Evolutionary conservation across 805 yeast species (phyloP).

Genomic region (Candida tibetensis): DNA sequence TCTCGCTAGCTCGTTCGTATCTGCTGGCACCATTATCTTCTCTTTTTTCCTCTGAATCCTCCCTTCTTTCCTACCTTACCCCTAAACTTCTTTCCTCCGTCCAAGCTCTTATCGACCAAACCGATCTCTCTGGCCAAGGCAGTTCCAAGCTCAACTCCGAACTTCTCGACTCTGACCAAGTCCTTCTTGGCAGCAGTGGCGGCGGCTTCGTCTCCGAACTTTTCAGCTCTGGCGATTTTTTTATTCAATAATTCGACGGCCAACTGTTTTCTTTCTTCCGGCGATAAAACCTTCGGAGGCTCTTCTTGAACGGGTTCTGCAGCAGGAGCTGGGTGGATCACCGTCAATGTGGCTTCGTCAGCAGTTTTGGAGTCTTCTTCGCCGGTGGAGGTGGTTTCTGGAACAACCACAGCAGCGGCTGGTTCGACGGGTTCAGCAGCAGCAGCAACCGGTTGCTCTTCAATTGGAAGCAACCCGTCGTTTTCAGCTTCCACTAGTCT

Average conservation of each 20-base stretch:
- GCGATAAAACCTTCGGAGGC: conserved; percentile 41
- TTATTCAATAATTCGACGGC: conserved; percentile 66
- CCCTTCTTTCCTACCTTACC: not conserved
- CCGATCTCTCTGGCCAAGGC: conserved; percentile 69
- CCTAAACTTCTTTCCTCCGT: conserved; percentile 13
- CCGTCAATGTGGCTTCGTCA: conserved; percentile 13
- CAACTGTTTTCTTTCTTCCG: conserved; percentile 67
- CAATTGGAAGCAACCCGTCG: conserved; percentile 9
- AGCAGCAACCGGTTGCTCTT: conserved; percentile 13
- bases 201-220: conserved; percentile 68
- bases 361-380: conserved; percentile 14
- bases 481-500: conserved; percentile 61
- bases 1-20: too few species aligned
- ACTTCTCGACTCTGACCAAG: conserved; percentile 72
- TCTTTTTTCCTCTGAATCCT: too few species aligned
- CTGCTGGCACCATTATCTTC: too few species aligned
- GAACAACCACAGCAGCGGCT: conserved; percentile 11
- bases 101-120: conserved; percentile 38
- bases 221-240: conserved; percentile 69
- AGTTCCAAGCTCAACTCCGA: conserved; percentile 71
- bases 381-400: conserved; percentile 12
- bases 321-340: conserved; percentile 13
- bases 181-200: conserved; percentile 57
- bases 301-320: conserved; percentile 29
- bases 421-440: conserved; percentile 8